Conservation (phyloP, 1,139 yeast genomes). For the Debaryomycetaceae sp. region DNA sequence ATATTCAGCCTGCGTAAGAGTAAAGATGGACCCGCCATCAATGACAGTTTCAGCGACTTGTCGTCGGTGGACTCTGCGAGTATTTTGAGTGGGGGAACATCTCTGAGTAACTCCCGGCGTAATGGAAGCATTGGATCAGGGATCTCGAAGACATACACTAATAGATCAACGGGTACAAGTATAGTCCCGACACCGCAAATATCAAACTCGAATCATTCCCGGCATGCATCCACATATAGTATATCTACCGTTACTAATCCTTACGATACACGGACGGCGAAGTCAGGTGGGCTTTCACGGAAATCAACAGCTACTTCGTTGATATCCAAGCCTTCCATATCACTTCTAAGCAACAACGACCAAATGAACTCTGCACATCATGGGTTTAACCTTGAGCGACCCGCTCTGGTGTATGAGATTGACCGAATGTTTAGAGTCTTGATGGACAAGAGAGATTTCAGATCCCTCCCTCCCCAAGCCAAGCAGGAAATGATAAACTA, state of each 20-base stretch:
- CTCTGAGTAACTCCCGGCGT: conserved; percentile 41
- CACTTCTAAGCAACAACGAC: conserved; percentile 19
- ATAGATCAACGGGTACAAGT: conserved; percentile 10
- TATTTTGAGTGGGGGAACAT: conserved; percentile 24
- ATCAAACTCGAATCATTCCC: conserved; percentile 31
- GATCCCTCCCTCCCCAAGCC: conserved; percentile 73
- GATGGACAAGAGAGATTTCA: conserved; percentile 81
- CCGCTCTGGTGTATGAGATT: conserved; percentile 55
- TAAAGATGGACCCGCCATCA: conserved; percentile 13
- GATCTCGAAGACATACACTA: not conserved
- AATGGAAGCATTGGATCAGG: conserved; percentile 37
- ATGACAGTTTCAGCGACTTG: conserved; percentile 29
- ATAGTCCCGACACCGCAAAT: conserved; percentile 32
- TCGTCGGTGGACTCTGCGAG: conserved; percentile 36
- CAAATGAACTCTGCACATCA: conserved; percentile 13
- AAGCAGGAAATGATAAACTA: conserved; percentile 76
- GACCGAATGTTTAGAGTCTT: conserved; percentile 65
- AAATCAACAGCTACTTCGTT: conserved; percentile 24
- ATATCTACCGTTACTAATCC: conserved; percentile 28
- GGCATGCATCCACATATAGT: conserved; percentile 42
- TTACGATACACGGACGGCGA: conserved; percentile 25
- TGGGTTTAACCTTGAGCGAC: conserved; percentile 46
- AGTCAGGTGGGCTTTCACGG: conserved; percentile 12
- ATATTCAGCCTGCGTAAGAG: conserved; percentile 36
- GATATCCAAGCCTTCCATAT: conserved; percentile 30